Evolutionary conservation across 2,329 filamentous ascomycete species (phyloP).

Genomic region (Trichoderma guizhouense): DNA sequence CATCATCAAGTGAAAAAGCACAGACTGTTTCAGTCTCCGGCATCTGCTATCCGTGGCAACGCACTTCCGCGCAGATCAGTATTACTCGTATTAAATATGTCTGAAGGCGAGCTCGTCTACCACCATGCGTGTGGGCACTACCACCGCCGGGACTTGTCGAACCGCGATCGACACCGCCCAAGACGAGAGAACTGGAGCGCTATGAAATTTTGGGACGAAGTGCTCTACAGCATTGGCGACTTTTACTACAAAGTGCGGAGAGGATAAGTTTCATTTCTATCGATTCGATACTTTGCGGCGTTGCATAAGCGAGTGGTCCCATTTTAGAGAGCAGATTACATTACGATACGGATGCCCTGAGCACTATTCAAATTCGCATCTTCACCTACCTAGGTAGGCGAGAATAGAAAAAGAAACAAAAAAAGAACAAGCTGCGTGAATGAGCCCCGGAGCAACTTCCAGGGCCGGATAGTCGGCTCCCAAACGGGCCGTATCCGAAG

Average conservation of each 20-base stretch:
- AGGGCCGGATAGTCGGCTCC: conserved; percentile 1
- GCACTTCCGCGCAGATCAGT: conserved; percentile 1
- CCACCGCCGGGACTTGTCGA: conserved; percentile 18
- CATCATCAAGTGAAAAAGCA: background rate
- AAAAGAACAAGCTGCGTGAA: background rate
- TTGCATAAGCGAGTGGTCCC: background rate
- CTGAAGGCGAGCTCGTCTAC: conserved; percentile 26
- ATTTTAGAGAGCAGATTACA: background rate
- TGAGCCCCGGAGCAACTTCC: background rate
- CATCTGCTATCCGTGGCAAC: conserved; percentile 2
- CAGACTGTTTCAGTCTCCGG: background rate
- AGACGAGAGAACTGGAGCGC: conserved; percentile 29
- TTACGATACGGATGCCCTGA: background rate
- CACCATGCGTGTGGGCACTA: conserved; percentile 30
- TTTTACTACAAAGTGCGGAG: conserved; percentile 36
- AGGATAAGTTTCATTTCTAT: conserved; percentile 19
- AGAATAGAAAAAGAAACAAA: background rate
- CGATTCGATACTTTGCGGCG: background rate
- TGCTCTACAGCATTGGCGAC: conserved; percentile 39
- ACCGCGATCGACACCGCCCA: conserved; percentile 16
- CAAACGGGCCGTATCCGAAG: background rate
- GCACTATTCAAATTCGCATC: conserved; percentile 14
- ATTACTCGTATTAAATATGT: background rate
- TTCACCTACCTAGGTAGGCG: background rate
- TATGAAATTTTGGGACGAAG: conserved; percentile 38